Evolutionary conservation across 176 grass and related monocot genomes (phyloP), one percentile per base, ranked within the genome.

Genomic region (Alloteropsis semialata): DNA sequence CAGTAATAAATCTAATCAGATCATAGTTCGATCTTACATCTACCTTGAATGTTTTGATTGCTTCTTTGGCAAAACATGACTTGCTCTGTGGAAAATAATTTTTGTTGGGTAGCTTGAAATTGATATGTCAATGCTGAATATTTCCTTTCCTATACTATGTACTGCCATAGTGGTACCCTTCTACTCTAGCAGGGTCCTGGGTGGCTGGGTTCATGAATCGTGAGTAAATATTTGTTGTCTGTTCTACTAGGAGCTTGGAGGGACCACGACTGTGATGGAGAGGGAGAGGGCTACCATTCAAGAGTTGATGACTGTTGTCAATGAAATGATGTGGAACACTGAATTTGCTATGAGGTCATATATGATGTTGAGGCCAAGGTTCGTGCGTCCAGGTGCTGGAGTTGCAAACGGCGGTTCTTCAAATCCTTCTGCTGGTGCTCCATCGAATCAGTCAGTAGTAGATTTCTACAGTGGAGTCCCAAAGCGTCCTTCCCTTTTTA

Each of bases 391-490:
- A 45, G 79, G 82, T 87, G 62, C 29, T 77, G 85, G 68, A 75
- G 65, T 66, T 89, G 53, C 89, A 91, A 77, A 87, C 79, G 63
- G 71, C 63, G 71, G 74, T 54, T 66, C 90, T 75, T 64, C 78
- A 65, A 88, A 84, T 84, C 39, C 79, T 81, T 81, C 83, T 62
- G 41, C 54, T 70, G 86, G 71, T 71, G 60, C 50, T 61, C 60
- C 50, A 14, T 15, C 92, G 61, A 98, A 77, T 81, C 92, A 95
- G 50, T 83, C 88, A 36, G 70, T 92, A n/a, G 56, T 86, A 16
- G 91, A 98, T 88, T 98, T 98, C 77, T 98, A 96, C 75, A 98
- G 87, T 87, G 96, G 96, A 24, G 34, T 93, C 81, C 96, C 96
- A 70, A 95, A 95, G 75, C 86, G 93, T 14, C 96, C 96, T 59